These are phyloP conservation scores for Pulveroboletus sp. DNA, from an alignment of 768 basidiomycete species.

Conservation along the genomic window DNA sequence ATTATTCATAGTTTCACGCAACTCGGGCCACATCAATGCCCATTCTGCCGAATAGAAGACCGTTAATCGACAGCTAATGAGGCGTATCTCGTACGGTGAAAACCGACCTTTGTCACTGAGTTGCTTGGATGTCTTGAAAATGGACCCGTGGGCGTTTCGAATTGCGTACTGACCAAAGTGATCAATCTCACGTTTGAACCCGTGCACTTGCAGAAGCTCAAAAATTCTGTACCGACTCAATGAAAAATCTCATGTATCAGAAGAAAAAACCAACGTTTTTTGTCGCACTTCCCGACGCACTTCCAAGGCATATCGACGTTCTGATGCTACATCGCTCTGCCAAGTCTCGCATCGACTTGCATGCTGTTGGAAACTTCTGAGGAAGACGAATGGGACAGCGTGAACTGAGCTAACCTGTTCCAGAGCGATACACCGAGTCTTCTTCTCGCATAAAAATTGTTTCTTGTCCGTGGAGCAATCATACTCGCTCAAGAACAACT, in stretches of 20 bases:
- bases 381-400: not conserved
- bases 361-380: not conserved
- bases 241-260: not conserved
- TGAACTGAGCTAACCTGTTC: not conserved
- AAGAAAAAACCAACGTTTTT: not conserved
- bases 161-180: not conserved
- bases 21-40: not conserved
- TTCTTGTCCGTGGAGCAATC: not conserved
- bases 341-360: fast-evolving
- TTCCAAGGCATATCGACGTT: not conserved
- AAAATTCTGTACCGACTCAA: not conserved
- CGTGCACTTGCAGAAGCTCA: not conserved
- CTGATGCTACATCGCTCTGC: not conserved
- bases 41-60: not conserved
- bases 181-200: not conserved
- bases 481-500: not conserved
- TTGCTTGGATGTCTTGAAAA: not conserved
- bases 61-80: not conserved
- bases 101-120: not conserved
- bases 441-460: not conserved
- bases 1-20: not conserved
- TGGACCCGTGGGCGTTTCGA: not conserved
- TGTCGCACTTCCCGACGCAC: not conserved
- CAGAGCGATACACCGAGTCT: not conserved
- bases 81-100: no score